phyloP scores from a whole-genome alignment of 352 stramenopile genomes.

The Phytopythium kandeliae region DNA sequence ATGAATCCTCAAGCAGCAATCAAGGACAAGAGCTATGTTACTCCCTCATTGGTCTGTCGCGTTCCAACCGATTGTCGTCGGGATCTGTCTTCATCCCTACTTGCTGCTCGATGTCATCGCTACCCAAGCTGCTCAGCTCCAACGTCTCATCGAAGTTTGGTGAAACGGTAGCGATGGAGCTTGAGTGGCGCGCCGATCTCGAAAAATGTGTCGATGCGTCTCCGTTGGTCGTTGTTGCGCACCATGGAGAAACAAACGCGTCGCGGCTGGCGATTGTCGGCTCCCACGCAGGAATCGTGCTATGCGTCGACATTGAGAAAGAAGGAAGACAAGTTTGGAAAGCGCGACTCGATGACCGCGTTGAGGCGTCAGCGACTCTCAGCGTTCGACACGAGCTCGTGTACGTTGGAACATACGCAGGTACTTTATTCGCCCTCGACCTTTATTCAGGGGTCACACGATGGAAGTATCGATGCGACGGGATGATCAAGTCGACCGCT shows the following conservation, averaged over 20 bases:
- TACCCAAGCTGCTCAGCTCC: neutral
- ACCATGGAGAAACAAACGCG: neutral
- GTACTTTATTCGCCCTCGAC: constrained; percentile 38
- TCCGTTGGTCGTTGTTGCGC: constrained; percentile 32
- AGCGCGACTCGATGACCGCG: constrained; percentile 40
- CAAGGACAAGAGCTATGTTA: no score
- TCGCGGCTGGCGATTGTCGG: constrained; percentile 33
- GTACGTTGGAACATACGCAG: constrained; percentile 53
- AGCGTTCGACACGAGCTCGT: constrained; percentile 22
- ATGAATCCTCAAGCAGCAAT: no score
- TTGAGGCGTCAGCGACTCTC: constrained; percentile 44
- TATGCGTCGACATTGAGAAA: constrained; percentile 33
- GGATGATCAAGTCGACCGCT: constrained; percentile 43
- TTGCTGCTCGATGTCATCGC: neutral
- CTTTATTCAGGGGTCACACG: constrained; percentile 15
- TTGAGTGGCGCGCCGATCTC: constrained; percentile 32
- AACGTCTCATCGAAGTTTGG: no score
- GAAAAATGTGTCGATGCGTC: constrained; percentile 63
- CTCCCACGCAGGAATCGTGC: constrained; percentile 38
- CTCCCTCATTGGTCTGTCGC: no score
- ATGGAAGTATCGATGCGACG: constrained; percentile 32
- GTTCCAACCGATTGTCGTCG: neutral
- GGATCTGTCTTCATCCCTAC: neutral
- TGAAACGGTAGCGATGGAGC: no score
- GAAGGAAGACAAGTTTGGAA: constrained; percentile 24